Evolutionary conservation across 1,284 basidiomycete species (phyloP).

Genomic region (Cryptococcus jaspeensis): DNA sequence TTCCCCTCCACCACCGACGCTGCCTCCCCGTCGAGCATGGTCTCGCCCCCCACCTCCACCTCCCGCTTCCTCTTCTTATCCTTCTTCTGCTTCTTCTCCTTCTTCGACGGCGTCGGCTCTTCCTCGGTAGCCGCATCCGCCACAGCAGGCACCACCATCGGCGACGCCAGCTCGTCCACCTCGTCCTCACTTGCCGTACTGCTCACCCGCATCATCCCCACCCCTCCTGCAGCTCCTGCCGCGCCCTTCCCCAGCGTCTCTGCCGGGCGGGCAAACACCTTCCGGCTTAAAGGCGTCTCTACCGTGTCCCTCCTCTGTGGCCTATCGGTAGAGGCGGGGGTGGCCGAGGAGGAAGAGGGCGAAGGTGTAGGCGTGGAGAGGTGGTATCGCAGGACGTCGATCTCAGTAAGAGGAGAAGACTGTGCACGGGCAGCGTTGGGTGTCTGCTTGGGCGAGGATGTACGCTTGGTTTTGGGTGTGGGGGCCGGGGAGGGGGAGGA

Average conservation of each 20-base stretch:
- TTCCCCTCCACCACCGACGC: too few relatives aligned
- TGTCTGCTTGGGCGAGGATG: neutral
- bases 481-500: neutral
- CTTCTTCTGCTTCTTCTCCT: neutral
- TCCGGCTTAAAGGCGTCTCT: neutral
- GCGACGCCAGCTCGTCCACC: neutral
- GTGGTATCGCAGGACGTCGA: slow-evolving; percentile 9
- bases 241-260: neutral
- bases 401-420: slow-evolving; percentile 5
- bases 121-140: neutral
- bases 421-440: neutral
- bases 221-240: neutral
- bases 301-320: neutral
- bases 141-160: neutral
- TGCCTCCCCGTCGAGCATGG: too few relatives aligned
- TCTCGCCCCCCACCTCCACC: neutral
- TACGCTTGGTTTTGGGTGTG: neutral
- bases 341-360: neutral
- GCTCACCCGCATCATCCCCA: neutral
- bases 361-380: neutral
- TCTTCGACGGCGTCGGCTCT: neutral
- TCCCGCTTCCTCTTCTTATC: neutral
- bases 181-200: neutral
- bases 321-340: neutral
- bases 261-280: neutral